Evolutionary conservation across 2,329 filamentous ascomycete genomes (phyloP), one percentile per base, ranked within the genome.

Genomic region (Parafenestella ontariensis): DNA sequence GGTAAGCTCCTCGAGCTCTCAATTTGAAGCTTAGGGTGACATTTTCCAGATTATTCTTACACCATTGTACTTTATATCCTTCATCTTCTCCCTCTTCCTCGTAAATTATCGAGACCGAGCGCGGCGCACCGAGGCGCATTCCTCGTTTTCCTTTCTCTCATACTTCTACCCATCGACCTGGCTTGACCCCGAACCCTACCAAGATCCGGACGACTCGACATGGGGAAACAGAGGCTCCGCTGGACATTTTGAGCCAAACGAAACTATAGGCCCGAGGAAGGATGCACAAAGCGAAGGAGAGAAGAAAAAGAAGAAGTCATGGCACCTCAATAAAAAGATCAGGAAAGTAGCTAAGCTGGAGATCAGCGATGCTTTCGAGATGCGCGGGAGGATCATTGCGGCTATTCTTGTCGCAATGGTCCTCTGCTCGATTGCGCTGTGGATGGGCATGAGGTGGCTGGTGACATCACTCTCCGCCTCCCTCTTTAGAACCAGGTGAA

Each of bases 61-160:
- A 0, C 87, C 88, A 7, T 62, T 90, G 57, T 80, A 86, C 59
- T 84, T 89, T 70, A 77, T 85, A 46, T 83, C 85, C 20, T 89
- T 90, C 74, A 71, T 91, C 37, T 41, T 89, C 59, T 89, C 87
- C 1, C 82, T 90, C 41, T 80, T 82, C 68, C 73, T 89, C 46
- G 81, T 90, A 39, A 87, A 90, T 76, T 76, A 82, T 46, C 80
- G 80, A 53, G 85, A 81, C 75, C 85, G 65, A 66, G 79, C 66
- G 68, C 80, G 72, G 79, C 86, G 73, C 74, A 77, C 64, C 58
- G 72, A 63, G 33, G 61, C 69, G 5, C 56, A 62, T 42, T 53
- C 72, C 73, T 53, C 61, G 47, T 59, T 43, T 37, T 57, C 48
- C 6, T 64, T 63, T 11, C 49, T 64, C 26, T 37, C 57, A 56